Evolutionary conservation across 768 basidiomycete species (phyloP), one percentile per base, ranked within the genome.

Genomic region (Russula compacta): DNA sequence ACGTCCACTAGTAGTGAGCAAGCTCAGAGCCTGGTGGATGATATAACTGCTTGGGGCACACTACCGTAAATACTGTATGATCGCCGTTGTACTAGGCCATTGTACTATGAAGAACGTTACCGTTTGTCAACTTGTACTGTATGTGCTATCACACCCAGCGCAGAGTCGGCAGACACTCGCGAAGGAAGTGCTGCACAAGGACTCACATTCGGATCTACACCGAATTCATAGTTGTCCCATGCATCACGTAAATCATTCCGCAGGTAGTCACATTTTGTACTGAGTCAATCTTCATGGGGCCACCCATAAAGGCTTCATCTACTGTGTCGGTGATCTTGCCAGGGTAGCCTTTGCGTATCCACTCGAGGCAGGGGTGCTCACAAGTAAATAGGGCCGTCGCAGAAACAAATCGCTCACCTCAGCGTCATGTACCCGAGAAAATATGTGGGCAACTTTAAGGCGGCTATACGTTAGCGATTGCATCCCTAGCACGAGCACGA

Each of bases 151-250:
- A 29, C 24, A 29, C 1, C 24, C 2, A 29, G 24, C 24, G n/a
- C n/a, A n/a, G n/a, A n/a, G n/a, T 29, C 24, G 1, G 24, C 24
- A 29, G 24, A 29, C 24, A 29, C 24, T 29, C 24, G 1, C 24
- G 24, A 29, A 29, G 24, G 24, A 29, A 29, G 24, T 3, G 24
- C 24, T 29, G 24, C 24, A 29, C 24, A 29, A 11, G 12, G 17
- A 44, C 51, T 35, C 17, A 59, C 58, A n/a, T 38, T 46, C 12
- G 58, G 58, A 32, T 59, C 51, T 9, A 59, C 43, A 9, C 58
- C 51, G 2, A 39, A 33, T 6, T 59, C 44, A 4, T 47, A 59
- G 15, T 47, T 47, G 21, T 47, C 58, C 43, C 52, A 59, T 32
- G 52, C 44, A 2, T 15, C 9, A 14, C 11, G 35, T 17, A 53